phyloP scores from a whole-genome alignment of 2,329 filamentous ascomycete genomes.

The Aspergillus sp. region DNA sequence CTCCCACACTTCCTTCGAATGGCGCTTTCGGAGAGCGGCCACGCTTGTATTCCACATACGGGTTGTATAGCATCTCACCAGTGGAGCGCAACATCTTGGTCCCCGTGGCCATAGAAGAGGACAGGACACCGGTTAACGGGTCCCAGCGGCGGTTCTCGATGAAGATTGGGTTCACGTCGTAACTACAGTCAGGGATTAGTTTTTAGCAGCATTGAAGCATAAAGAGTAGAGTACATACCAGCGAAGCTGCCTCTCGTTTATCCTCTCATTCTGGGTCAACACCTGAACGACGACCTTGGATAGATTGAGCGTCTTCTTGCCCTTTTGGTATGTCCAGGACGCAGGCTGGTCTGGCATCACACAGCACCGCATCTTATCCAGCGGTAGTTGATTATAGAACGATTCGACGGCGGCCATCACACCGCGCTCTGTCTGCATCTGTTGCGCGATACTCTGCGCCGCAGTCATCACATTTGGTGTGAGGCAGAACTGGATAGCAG shows the following conservation, averaged over 20 bases:
- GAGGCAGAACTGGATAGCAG: conserved; percentile 47
- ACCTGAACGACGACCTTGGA: conserved; percentile 17
- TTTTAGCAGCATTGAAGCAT: not conserved
- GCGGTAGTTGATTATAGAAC: conserved; percentile 40
- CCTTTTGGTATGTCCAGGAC: conserved; percentile 21
- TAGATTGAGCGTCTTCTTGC: conserved; percentile 9
- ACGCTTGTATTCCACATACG: not conserved
- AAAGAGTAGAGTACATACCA: not conserved
- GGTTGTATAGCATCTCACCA: not conserved
- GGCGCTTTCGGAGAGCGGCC: not conserved
- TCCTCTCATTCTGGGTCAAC: not conserved
- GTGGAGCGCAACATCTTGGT: not conserved
- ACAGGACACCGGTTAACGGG: not conserved
- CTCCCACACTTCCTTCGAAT: not conserved
- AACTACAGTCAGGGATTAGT: not conserved
- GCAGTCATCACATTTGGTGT: conserved; percentile 34
- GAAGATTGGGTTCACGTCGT: not conserved
- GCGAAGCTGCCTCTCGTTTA: not conserved
- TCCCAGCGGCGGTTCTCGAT: conserved; percentile 1
- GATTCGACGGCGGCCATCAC: conserved; percentile 40
- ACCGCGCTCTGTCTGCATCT: conserved; percentile 44
- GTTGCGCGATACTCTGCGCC: conserved; percentile 35
- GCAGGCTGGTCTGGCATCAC: conserved; percentile 24
- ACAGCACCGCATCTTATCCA: conserved; percentile 22
- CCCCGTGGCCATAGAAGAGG: not conserved